Conservation (phyloP, 2,329 filamentous ascomycete species). For the Colletotrichum sidae region DNA sequence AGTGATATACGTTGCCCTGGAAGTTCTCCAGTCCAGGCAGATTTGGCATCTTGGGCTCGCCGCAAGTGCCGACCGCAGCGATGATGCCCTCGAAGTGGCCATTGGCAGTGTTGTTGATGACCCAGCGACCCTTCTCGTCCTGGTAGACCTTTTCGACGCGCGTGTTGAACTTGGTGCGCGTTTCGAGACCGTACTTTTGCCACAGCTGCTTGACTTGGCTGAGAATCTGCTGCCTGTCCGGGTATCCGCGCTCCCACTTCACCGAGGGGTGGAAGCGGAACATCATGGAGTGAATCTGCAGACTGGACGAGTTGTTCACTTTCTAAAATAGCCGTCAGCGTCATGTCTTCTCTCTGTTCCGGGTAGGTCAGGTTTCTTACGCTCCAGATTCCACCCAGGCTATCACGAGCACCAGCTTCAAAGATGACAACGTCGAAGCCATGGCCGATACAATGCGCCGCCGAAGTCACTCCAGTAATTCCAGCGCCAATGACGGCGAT, state of each 20-base stretch:
- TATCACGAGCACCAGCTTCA: conserved; percentile 74
- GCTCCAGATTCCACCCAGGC: conserved; percentile 84
- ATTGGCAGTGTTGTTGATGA: conserved; percentile 77
- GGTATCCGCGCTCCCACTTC: conserved; percentile 80
- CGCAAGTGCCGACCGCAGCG: conserved; percentile 83
- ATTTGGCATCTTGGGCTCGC: conserved; percentile 78
- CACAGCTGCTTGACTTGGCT: conserved; percentile 78
- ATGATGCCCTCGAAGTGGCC: conserved; percentile 84
- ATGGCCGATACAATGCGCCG: conserved; percentile 86
- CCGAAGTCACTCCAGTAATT: conserved; percentile 81
- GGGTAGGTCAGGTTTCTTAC: conserved; percentile 54
- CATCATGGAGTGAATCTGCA: conserved; percentile 89
- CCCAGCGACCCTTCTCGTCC: conserved; percentile 77
- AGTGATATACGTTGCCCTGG: conserved; percentile 79
- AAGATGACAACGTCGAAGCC: conserved; percentile 86
- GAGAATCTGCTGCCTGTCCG: conserved; percentile 80
- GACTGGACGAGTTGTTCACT: conserved; percentile 84
- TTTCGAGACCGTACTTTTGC: conserved; percentile 78
- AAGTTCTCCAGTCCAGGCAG: conserved; percentile 79
- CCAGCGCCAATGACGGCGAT: conserved; percentile 78
- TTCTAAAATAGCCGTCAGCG: conserved; percentile 56
- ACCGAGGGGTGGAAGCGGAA: conserved; percentile 89
- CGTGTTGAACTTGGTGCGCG: conserved; percentile 78
- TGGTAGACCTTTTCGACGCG: conserved; percentile 77
- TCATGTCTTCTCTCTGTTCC: not conserved